Percentiles rank a stretch among this genome's conserved stretches.
Conservation (phyloP, 116 monocot species). For the Dioscorea cayenensis region DNA sequence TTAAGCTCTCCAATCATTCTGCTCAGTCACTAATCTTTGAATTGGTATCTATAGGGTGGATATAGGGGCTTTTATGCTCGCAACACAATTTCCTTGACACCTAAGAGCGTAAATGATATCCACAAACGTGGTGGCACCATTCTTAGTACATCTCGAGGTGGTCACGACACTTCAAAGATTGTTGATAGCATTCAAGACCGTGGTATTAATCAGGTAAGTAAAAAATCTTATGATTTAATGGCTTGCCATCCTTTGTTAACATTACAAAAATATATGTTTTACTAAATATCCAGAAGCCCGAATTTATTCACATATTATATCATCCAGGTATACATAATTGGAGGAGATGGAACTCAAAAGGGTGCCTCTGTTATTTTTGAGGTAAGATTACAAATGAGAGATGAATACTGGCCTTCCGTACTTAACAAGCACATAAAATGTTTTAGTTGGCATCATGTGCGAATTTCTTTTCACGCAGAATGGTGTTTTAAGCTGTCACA, state of each 20-base stretch:
- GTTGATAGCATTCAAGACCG: slow-evolving; percentile 50
- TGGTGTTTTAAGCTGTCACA: neutral
- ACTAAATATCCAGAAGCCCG: neutral
- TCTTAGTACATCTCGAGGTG: slow-evolving; percentile 49
- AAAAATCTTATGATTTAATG: neutral
- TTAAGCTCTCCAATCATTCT: neutral
- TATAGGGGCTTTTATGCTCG: slow-evolving; percentile 61
- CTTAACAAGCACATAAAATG: neutral
- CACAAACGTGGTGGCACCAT: slow-evolving; percentile 58
- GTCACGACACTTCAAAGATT: slow-evolving; percentile 46
- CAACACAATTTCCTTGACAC: slow-evolving; percentile 39
- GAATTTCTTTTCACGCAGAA: neutral
- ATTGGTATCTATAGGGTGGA: slow-evolving; percentile 25
- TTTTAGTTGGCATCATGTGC: too few relatives aligned
- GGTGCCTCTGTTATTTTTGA: slow-evolving; percentile 48
- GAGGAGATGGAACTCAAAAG: slow-evolving; percentile 54
- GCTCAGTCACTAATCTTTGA: neutral
- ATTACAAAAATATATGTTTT: neutral
- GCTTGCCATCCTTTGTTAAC: too few relatives aligned
- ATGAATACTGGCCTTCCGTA: neutral
- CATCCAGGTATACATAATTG: slow-evolving; percentile 42
- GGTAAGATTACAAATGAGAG: slow-evolving; percentile 11
- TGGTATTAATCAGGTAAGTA: slow-evolving; percentile 49
- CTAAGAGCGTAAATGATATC: slow-evolving; percentile 42
- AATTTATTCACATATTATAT: neutral